Evolutionary conservation across 352 stramenopile species (phyloP), one percentile per base, ranked within the genome.

Genomic region (Lagenidium giganteum): DNA sequence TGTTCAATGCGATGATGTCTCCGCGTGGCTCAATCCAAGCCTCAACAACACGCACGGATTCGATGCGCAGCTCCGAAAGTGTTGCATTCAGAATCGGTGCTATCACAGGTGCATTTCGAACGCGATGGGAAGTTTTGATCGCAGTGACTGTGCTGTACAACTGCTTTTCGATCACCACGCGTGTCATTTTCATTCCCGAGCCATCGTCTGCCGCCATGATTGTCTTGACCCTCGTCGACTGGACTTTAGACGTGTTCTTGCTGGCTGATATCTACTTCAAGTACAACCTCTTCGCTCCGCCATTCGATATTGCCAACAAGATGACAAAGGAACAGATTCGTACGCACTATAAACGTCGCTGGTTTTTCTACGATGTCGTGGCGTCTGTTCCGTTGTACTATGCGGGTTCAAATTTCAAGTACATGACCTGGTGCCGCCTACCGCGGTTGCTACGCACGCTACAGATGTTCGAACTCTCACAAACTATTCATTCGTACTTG

Each of bases 251-350:
- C 20, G 6, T 57, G 0, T 28, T 54, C 9, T 40, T 70, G 5
- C 34, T 70, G 11, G 29, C 60, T 16, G 61, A 70, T 28, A 70
- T 70, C 27, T 66, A 64, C 27, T 51, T 70, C 22, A 70, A 66
- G 47, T 47, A 40, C 40, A 39, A 29, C 17, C 51, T 54, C 14
- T 66, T 70, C 32, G 31, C 51, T 29, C 38, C 54, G 21, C 42
- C 42, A 33, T 37, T 25, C 3, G 51, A 61, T 36, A 21, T 56
- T 24, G 24, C 55, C 7, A 52, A 43, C 8, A 49, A 46, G 1
- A 28, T 47, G n/a, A 38, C 35, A 1, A 20, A 42, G 13, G 26
- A 37, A 18, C 38, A 64, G 14, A 61, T 67, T 36, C 52, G 61
- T 5, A 12, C 35, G 5, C 40, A 56, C 39, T 70, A 70, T 38